Conservation (phyloP, 768 basidiomycete species). For the Mycena sanguinolenta region DNA sequence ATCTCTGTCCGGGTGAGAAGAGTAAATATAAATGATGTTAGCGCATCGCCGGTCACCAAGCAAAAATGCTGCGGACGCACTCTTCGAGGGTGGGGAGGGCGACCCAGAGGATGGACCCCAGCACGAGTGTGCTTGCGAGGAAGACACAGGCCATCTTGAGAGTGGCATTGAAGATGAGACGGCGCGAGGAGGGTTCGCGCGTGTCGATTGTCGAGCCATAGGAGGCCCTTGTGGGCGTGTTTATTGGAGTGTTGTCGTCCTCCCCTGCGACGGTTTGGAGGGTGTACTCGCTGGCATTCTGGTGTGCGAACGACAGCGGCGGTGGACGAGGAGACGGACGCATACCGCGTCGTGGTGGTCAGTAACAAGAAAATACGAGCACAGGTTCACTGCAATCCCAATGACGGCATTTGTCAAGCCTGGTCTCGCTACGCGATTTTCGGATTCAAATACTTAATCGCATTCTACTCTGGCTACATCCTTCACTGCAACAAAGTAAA, state of each 20-base stretch:
- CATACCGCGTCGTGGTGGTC: conserved; percentile 20
- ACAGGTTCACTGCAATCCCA: not conserved
- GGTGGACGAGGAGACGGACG: conserved; percentile 22
- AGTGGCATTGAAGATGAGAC: conserved; percentile 82
- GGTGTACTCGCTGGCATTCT: conserved; percentile 70
- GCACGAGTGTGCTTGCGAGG: conserved; percentile 71
- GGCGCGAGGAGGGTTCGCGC: conserved; percentile 54
- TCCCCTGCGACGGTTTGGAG: conserved; percentile 69
- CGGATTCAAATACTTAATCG: no score
- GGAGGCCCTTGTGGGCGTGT: conserved; percentile 56
- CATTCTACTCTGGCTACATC: no score
- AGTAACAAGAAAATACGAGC: not conserved
- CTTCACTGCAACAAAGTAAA: no score
- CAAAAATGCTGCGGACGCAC: conserved; percentile 58
- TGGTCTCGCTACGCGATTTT: not conserved
- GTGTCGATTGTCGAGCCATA: conserved; percentile 62
- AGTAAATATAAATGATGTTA: conserved; percentile 23
- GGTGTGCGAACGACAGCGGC: conserved; percentile 37
- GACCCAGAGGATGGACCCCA: conserved; percentile 85
- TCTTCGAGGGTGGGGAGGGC: conserved; percentile 84
- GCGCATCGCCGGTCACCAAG: conserved; percentile 4
- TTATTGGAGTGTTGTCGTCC: conserved; percentile 55
- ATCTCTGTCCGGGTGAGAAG: conserved; percentile 57
- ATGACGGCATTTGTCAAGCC: not conserved
- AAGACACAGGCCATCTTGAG: conserved; percentile 90